Percentiles rank a stretch among this genome's conserved stretches.
phyloP scores from a whole-genome alignment of 306 rosid genomes.

The Arachis hypogaea region DNA sequence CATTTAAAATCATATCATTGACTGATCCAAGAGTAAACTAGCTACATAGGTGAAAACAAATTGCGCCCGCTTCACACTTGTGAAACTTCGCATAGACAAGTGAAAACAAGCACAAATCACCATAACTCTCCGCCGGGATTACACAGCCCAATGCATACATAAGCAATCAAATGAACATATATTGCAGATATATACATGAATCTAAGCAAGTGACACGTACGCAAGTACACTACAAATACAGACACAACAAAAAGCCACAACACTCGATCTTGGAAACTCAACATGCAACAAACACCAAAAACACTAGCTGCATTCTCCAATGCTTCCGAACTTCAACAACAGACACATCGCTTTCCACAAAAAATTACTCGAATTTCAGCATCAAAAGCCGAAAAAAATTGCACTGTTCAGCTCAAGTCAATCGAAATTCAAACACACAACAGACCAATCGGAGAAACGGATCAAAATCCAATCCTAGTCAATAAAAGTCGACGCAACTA shows the following conservation, averaged over 20 bases:
- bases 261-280: conserved; percentile 45
- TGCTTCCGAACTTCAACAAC: conserved; percentile 39
- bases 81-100: conserved; percentile 3
- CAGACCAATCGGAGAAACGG: conserved; percentile 44
- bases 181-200: conserved; percentile 18
- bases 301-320: conserved; percentile 42
- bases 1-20: background rate
- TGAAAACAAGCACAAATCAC: conserved; percentile 17
- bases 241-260: conserved; percentile 10
- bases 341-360: background rate
- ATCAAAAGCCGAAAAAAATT: conserved; percentile 32
- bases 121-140: conserved; percentile 3
- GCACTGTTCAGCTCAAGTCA: conserved; percentile 29
- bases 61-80: conserved; percentile 3
- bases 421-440: conserved; percentile 40
- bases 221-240: background rate
- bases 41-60: conserved; percentile 8
- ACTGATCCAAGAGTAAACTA: conserved; percentile 22
- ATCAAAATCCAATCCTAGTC: conserved; percentile 48
- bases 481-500: background rate
- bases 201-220: conserved; percentile 33
- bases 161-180: conserved; percentile 30
- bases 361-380: conserved; percentile 37
- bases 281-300: conserved; percentile 35
- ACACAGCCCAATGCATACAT: conserved; percentile 32